Percentiles rank a stretch among this genome's conserved stretches.
These are phyloP conservation scores for Paecilomyces variotii DNA, from an alignment of 2,329 filamentous ascomycete genomes.

Conservation along the genomic window DNA sequence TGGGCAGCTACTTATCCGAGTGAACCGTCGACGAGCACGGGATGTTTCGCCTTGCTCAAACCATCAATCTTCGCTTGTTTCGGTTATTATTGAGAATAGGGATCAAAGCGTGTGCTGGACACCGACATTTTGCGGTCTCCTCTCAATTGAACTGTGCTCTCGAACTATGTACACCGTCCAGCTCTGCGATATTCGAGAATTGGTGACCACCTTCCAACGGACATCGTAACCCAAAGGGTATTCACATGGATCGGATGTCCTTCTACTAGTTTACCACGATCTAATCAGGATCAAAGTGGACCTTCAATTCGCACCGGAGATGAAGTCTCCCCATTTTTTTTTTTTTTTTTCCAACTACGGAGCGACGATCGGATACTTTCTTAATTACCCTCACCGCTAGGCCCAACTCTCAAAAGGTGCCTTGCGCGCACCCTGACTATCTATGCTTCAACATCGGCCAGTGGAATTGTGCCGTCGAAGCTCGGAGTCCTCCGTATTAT, in stretches of 20 bases:
- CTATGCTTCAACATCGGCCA: background rate
- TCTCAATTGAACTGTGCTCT: too few relatives aligned
- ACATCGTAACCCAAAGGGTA: background rate
- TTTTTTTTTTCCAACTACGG: background rate
- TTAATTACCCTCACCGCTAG: background rate
- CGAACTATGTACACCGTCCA: too few relatives aligned
- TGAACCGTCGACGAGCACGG: background rate
- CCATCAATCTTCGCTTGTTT: background rate
- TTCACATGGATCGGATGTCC: background rate
- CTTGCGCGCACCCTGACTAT: background rate
- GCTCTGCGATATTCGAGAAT: too few relatives aligned
- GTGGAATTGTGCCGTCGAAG: background rate
- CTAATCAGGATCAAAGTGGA: background rate
- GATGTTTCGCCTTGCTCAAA: background rate
- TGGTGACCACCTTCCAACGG: background rate
- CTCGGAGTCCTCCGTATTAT: background rate
- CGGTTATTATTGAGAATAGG: background rate
- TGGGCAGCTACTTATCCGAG: background rate
- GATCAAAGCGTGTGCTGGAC: background rate
- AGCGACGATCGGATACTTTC: background rate
- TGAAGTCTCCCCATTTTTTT: background rate
- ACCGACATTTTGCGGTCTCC: background rate
- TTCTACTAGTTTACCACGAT: background rate
- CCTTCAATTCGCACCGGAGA: background rate
- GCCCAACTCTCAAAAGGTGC: background rate